phyloP scores from a whole-genome alignment of 2,329 filamentous ascomycete species.

The Lachnellula hyalina region DNA sequence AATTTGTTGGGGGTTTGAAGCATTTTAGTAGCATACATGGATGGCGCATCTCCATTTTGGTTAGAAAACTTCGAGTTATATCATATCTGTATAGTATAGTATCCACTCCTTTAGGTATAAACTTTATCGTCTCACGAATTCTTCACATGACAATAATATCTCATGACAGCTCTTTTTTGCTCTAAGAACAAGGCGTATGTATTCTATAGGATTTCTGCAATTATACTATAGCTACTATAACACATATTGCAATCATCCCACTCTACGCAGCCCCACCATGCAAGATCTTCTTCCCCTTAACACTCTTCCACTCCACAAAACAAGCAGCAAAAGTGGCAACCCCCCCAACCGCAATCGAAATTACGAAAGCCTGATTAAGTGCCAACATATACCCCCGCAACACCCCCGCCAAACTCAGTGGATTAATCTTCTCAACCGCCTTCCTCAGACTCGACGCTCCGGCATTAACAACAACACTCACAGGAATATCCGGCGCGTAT shows the following conservation, averaged over 20 bases:
- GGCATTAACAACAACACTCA: constrained; percentile 34
- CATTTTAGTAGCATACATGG: constrained; percentile 5
- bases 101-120: neutral
- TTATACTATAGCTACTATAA: too few species aligned
- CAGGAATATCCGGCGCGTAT: constrained; percentile 26
- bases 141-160: neutral
- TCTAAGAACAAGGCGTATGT: too few species aligned
- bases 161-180: too few species aligned
- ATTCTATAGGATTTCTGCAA: too few species aligned
- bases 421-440: constrained; percentile 25
- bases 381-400: constrained; percentile 36
- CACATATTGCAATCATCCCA: neutral
- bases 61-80: neutral
- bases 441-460: constrained; percentile 38
- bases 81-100: neutral
- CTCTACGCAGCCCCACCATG: constrained; percentile 14
- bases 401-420: constrained; percentile 33
- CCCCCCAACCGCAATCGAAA: constrained; percentile 27
- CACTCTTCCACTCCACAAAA: constrained; percentile 30
- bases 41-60: constrained; percentile 2
- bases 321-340: constrained; percentile 25
- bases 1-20: neutral
- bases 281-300: constrained; percentile 29
- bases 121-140: neutral
- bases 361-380: constrained; percentile 24